Percentiles rank a stretch among this genome's conserved stretches.
phyloP scores from a whole-genome alignment of 1,284 basidiomycete genomes.

The Cryptococcus floricola region DNA sequence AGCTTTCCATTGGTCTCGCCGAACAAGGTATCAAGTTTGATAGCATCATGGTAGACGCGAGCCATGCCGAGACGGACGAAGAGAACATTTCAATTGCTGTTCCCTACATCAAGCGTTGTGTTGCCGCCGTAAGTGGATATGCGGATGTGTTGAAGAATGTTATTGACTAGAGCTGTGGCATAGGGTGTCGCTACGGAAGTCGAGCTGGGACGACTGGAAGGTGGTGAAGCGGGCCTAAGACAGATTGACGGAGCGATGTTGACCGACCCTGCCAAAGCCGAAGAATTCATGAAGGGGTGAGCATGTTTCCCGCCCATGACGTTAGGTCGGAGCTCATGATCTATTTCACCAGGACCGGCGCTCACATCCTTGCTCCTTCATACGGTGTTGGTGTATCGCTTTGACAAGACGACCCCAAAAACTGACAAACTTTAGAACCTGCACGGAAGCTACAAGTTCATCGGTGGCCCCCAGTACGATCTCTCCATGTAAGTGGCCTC shows the following conservation, averaged over 20 bases:
- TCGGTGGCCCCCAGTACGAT: constrained; percentile 40
- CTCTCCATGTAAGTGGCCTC: constrained; percentile 33
- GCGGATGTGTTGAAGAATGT: background rate
- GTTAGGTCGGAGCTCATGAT: background rate
- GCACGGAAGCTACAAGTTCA: constrained; percentile 48
- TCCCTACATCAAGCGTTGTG: constrained; percentile 43
- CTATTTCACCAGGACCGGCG: constrained; percentile 40
- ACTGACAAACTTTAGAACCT: constrained; percentile 37
- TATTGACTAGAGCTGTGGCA: background rate
- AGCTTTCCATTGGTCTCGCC: constrained; percentile 46
- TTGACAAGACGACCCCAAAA: background rate
- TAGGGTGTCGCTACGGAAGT: constrained; percentile 52
- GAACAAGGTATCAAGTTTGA: constrained; percentile 48
- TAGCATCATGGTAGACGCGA: constrained; percentile 50
- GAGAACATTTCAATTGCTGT: constrained; percentile 49
- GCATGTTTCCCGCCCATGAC: constrained; percentile 9
- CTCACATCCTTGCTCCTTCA: constrained; percentile 50
- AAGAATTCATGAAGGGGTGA: constrained; percentile 45
- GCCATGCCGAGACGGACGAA: constrained; percentile 48
- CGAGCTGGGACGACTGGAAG: constrained; percentile 51
- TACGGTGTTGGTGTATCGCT: constrained; percentile 34
- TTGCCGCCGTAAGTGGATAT: constrained; percentile 17
- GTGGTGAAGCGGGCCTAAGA: constrained; percentile 52
- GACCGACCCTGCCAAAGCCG: constrained; percentile 49
- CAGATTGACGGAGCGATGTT: constrained; percentile 50